These are phyloP conservation scores for Gamsiella multidivaricata DNA, from an alignment of 192 early-diverging fungal species.

Conservation along the genomic window DNA sequence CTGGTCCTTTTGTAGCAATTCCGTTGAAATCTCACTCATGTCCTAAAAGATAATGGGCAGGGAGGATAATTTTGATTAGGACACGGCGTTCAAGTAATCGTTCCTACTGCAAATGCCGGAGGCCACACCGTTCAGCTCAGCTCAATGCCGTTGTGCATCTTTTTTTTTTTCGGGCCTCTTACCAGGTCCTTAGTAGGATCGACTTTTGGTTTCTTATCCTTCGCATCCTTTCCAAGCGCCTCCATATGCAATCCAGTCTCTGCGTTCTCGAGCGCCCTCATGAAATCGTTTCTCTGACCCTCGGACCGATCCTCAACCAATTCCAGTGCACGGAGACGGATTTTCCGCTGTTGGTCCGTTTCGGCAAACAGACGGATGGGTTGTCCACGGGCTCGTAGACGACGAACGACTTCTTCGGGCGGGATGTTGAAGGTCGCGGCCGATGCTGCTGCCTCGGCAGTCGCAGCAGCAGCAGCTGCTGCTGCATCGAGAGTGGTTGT, in stretches of 20 bases:
- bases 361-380: conserved; percentile 96
- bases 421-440: conserved; percentile 66
- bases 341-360: conserved; percentile 78
- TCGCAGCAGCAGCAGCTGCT: conserved; percentile 20
- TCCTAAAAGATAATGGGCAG: conserved; percentile 62
- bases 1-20: conserved; percentile 80
- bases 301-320: conserved; percentile 82
- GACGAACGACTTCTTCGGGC: conserved; percentile 79
- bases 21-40: conserved; percentile 74
- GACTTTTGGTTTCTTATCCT: conserved; percentile 59
- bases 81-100: too few species aligned
- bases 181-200: conserved; percentile 63
- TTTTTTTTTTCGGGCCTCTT: not conserved
- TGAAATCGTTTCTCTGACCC: conserved; percentile 95
- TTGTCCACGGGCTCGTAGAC: conserved; percentile 86
- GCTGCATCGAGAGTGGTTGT: not conserved
- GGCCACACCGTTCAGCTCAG: too few species aligned
- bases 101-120: too few species aligned
- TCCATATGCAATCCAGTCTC: conserved; percentile 84
- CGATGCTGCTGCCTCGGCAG: conserved; percentile 15
- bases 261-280: conserved; percentile 81
- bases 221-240: conserved; percentile 65
- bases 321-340: conserved; percentile 84
- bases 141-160: too few species aligned
- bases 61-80: not conserved